Percentiles rank a stretch among this genome's conserved stretches.
Conservation (phyloP, 192 early-diverging fungal genomes). For the Dissophora ornata region DNA sequence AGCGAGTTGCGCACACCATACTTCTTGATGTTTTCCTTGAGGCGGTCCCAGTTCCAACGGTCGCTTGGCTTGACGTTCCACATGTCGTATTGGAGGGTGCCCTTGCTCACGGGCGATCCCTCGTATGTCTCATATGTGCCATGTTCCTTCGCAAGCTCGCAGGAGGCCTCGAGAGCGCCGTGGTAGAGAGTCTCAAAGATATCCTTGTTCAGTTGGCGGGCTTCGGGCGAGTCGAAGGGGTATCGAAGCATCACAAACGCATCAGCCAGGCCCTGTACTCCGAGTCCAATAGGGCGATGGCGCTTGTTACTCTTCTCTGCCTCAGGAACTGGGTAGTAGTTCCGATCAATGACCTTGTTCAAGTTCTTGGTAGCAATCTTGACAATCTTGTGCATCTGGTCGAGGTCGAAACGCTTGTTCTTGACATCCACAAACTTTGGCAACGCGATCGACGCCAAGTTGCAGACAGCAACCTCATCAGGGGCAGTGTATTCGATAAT, state of each 20-base stretch:
- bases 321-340: conserved; percentile 94
- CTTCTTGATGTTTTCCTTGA: conserved; percentile 80
- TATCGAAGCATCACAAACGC: conserved; percentile 94
- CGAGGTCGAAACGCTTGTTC: conserved; percentile 78
- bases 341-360: conserved; percentile 97
- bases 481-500: conserved; percentile 95
- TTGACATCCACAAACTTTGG: conserved; percentile 84
- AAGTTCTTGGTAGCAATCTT: conserved; percentile 91
- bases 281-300: conserved; percentile 76
- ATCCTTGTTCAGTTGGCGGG: conserved; percentile 82
- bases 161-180: conserved; percentile 90
- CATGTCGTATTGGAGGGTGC: conserved; percentile 91
- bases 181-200: conserved; percentile 97
- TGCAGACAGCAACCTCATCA: conserved; percentile 98
- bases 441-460: conserved; percentile 92
- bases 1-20: conserved; percentile 93
- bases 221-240: conserved; percentile 89
- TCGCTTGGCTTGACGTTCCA: conserved; percentile 84
- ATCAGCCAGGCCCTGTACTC: conserved; percentile 85
- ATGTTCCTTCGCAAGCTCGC: conserved; percentile 81
- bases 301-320: conserved; percentile 90
- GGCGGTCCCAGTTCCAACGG: conserved; percentile 86
- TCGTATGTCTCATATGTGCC: conserved; percentile 88
- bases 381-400: conserved; percentile 83
- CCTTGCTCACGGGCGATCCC: conserved; percentile 87